Evolutionary conservation across 805 yeast genomes (phyloP), one percentile per base, ranked within the genome.

Genomic region (Metschnikowia matae): DNA sequence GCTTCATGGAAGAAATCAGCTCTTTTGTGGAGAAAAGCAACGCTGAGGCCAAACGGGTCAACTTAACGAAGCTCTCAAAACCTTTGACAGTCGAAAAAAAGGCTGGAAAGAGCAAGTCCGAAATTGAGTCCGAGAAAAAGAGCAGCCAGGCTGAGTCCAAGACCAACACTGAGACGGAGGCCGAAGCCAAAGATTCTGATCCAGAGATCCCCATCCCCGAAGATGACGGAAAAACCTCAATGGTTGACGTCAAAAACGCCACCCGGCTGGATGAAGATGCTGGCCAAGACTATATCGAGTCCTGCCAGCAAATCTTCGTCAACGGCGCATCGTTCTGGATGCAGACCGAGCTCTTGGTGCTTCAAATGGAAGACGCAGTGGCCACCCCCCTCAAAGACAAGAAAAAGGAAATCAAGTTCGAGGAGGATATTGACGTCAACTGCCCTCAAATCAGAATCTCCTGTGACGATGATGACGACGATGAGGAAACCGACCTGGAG

Each of bases 331-430:
- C 35, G 42, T 29, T 32, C 15, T 49, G 52, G 52, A 46, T 41
- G 47, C 48, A 41, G 23, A 49, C 49, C 8, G 49, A 49, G 40
- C 38, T 49, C 18, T 34, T 49, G 15, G 47, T 49, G n/a, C 33
- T 49, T 17, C 26, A 41, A 35, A 31, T 49, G 37, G 45, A 37
- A 15, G 40, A 32, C 18, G 40, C 44, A 4, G 29, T 40, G 21
- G 20, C 35, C 4, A 18, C 7, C 3, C 46, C 49, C 1, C 8
- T 26, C n/a, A 35, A 36, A 31, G 21, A 23, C 6, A 32, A 21
- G 32, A 40, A 43, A 6, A 35, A 17, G 20, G 14, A 26, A 3
- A 34, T 49, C 33, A 40, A 34, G 21, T 46, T 46, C 21, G 47
- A 18, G 18, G 47, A 41, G 33, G 48, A 46, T n/a, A 15, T 32